Evolutionary conservation across 2,329 filamentous ascomycete genomes (phyloP).

Genomic region (Xylaria sp.): DNA sequence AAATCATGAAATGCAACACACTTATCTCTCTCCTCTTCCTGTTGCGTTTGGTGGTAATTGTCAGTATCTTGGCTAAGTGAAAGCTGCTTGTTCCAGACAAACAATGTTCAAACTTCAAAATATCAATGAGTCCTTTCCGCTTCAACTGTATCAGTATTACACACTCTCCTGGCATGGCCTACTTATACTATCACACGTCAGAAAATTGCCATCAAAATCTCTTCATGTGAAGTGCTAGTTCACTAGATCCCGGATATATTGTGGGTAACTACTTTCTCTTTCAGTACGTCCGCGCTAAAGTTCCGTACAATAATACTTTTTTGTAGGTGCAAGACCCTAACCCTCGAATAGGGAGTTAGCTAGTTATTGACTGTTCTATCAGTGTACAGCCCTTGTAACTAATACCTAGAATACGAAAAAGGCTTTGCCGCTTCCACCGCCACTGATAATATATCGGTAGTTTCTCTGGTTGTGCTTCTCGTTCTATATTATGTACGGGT

Average conservation of each 20-base stretch:
- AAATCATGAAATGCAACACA: background rate
- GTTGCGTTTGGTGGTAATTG: background rate
- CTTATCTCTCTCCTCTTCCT: background rate
- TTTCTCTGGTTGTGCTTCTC: slow-evolving; percentile 16
- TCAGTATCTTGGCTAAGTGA: background rate
- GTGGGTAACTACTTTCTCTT: background rate
- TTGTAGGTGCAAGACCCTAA: background rate
- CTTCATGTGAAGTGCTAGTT: background rate
- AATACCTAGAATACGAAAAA: background rate
- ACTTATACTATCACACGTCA: background rate
- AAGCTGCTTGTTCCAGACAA: background rate
- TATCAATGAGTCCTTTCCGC: background rate
- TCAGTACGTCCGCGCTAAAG: background rate
- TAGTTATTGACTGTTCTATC: background rate
- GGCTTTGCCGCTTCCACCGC: slow-evolving; percentile 4
- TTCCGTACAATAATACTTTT: background rate
- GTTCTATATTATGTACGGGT: background rate
- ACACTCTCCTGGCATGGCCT: background rate
- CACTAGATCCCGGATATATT: background rate
- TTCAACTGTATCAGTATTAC: background rate
- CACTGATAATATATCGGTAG: slow-evolving; percentile 5
- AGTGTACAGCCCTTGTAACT: slow-evolving; percentile 12
- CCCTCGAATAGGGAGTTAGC: background rate
- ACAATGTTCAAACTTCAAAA: background rate
- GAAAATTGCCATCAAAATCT: background rate